Evolutionary conservation across 129 eudicot genomes (phyloP).

Genomic region (Helianthus annuus): HanXRQr2.0-SUNRISE NC_035443.2:7412241-7412740

Average conservation of each 20-base stretch:
- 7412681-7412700: no score
- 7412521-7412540: background rate
- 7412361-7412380: background rate
- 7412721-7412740: conserved; percentile 11
- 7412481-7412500: background rate
- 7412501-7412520: background rate
- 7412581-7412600: no score
- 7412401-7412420: background rate
- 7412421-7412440: background rate
- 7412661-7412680: no score
- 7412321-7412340: no score
- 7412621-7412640: background rate
- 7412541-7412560: background rate
- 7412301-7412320: no score
- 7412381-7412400: background rate
- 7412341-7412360: no score
- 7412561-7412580: background rate
- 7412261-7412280: no score
- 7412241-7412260: no score
- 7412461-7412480: background rate
- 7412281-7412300: no score
- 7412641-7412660: background rate
- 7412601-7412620: conserved; percentile 17
- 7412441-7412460: background rate
- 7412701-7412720: conserved; percentile 6